Conservation (phyloP, 805 yeast genomes). For the Saccharomycopsis fermentans region DNA sequence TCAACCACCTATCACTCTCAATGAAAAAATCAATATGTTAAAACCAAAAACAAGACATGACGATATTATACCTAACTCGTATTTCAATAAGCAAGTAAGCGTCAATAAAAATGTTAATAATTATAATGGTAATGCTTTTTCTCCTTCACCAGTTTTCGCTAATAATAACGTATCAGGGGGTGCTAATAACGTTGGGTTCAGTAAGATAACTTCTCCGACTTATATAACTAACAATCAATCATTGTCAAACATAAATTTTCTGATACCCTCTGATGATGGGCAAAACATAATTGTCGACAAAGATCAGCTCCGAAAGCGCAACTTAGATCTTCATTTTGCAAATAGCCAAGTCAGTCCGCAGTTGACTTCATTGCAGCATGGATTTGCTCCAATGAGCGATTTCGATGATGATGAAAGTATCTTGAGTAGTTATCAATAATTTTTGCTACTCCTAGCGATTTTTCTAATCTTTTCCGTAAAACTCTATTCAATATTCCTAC, state of each 20-base stretch:
- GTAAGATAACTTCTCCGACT: background rate
- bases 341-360: constrained; percentile 7
- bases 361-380: constrained; percentile 12
- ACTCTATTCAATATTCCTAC: background rate
- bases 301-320: constrained; percentile 1
- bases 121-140: background rate
- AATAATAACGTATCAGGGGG: background rate
- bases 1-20: constrained; percentile 17
- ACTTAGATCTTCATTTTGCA: background rate
- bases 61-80: background rate
- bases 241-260: constrained; percentile 12
- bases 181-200: background rate
- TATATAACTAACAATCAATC: constrained; percentile 11
- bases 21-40: constrained; percentile 17
- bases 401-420: constrained; percentile 18
- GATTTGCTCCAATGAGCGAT: constrained; percentile 16
- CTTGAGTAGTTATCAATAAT: constrained; percentile 9
- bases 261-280: constrained; percentile 3
- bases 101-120: background rate
- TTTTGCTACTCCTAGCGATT: background rate
- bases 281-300: constrained; percentile 13
- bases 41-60: constrained; percentile 6
- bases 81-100: background rate
- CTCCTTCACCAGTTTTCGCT: background rate
- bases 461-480: background rate